phyloP scores from a whole-genome alignment of 257 asterid genomes.

The Solanum virginianum region DNA sequence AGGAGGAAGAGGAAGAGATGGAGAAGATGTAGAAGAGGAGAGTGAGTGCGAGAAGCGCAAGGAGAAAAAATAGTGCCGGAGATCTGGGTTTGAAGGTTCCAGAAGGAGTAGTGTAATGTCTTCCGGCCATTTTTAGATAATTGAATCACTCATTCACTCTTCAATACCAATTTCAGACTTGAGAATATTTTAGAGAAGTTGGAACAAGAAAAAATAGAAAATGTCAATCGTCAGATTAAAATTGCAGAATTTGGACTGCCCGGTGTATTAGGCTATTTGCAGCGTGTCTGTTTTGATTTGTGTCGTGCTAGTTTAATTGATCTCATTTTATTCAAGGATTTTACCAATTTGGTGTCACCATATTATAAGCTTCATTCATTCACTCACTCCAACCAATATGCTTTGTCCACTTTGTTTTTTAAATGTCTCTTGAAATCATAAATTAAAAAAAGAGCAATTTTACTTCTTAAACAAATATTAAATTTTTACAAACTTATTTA shows the following conservation, averaged over 20 bases:
- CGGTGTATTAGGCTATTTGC: too few relatives aligned
- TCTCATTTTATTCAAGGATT: too few relatives aligned
- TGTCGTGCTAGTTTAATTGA: too few relatives aligned
- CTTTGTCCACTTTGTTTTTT: too few relatives aligned
- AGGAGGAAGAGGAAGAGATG: constrained; percentile 23
- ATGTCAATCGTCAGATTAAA: not conserved
- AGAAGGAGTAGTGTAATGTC: constrained; percentile 22
- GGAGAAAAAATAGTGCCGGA: constrained; percentile 18
- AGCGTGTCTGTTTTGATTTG: too few relatives aligned
- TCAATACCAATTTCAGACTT: not conserved
- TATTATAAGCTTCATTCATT: too few relatives aligned
- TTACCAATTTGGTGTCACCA: too few relatives aligned
- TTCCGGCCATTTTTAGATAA: constrained; percentile 49
- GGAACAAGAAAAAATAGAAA: not conserved
- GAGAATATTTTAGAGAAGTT: not conserved
- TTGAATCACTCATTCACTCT: not conserved
- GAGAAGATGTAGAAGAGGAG: constrained; percentile 41
- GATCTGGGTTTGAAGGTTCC: constrained; percentile 32
- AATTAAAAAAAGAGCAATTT: too few relatives aligned
- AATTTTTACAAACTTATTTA: too few relatives aligned
- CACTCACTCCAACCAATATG: too few relatives aligned
- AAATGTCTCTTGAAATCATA: too few relatives aligned
- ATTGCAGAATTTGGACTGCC: not conserved
- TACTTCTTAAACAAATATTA: too few relatives aligned
- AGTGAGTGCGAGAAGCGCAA: constrained; percentile 33